These are phyloP conservation scores for Madurella fahalii DNA, from an alignment of 2,329 filamentous ascomycete genomes.

Conservation along the genomic window DNA sequence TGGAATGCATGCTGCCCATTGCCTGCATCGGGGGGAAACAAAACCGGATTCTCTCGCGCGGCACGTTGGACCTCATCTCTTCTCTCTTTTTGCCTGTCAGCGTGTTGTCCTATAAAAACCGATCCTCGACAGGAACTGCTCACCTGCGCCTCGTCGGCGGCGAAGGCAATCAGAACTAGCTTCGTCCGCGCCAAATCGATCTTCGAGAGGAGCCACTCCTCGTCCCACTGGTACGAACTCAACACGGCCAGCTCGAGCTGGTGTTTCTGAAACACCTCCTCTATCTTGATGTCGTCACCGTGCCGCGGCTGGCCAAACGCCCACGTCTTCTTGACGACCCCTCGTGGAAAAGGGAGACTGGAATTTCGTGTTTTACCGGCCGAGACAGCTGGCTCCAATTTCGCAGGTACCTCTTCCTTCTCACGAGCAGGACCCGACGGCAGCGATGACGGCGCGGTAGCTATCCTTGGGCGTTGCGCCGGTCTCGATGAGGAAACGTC, in stretches of 20 bases:
- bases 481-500: slow-evolving; percentile 2
- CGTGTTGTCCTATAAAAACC: not conserved
- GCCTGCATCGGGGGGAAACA: slow-evolving; percentile 82
- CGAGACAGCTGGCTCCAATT: not conserved
- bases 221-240: slow-evolving; percentile 84
- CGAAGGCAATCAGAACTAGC: slow-evolving; percentile 57
- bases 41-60: slow-evolving; percentile 55
- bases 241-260: slow-evolving; percentile 73
- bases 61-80: slow-evolving; percentile 46
- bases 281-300: slow-evolving; percentile 75
- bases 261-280: slow-evolving; percentile 74
- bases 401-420: not conserved
- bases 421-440: not conserved
- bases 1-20: slow-evolving; percentile 83
- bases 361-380: not conserved
- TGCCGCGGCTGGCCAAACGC: slow-evolving; percentile 57
- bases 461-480: slow-evolving; percentile 14
- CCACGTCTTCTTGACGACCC: slow-evolving; percentile 79
- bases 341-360: slow-evolving; percentile 47
- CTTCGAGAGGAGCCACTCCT: slow-evolving; percentile 73
- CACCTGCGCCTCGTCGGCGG: slow-evolving; percentile 50
- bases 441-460: not conserved
- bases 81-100: slow-evolving; percentile 38
- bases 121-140: slow-evolving; percentile 13
- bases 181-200: slow-evolving; percentile 58